phyloP scores from a whole-genome alignment of 208 protist genomes.

The Trypanosoma conorhini region DNA sequence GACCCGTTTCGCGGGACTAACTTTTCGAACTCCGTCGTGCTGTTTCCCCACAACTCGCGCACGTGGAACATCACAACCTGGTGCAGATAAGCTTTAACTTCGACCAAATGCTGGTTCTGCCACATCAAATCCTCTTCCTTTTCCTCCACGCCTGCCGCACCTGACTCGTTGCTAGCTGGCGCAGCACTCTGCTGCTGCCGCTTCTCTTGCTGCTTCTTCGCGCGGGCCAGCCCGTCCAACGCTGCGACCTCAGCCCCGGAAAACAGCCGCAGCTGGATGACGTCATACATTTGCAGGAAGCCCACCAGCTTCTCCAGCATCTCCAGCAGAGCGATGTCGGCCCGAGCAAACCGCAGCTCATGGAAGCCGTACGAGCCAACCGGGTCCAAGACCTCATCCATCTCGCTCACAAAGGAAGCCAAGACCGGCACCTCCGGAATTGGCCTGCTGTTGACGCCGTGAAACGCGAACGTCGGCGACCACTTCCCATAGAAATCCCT shows the following conservation, averaged over 20 bases:
- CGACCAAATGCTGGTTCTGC: conserved; percentile 2
- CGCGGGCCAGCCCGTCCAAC: conserved; percentile 3
- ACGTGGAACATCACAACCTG: conserved; percentile 24
- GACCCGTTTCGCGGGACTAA: background rate
- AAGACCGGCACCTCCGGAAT: background rate
- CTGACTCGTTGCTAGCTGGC: background rate
- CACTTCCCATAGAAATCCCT: conserved; percentile 18
- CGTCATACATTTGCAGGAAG: conserved; percentile 12
- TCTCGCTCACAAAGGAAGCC: conserved; percentile 8
- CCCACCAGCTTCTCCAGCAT: conserved; percentile 24
- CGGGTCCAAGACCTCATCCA: conserved; percentile 18
- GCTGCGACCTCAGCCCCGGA: conserved; percentile 20
- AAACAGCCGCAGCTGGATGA: conserved; percentile 30
- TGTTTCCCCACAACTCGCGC: conserved; percentile 24
- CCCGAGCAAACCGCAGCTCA: background rate
- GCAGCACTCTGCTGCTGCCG: background rate
- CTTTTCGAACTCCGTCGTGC: background rate
- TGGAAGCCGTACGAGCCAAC: conserved; percentile 2
- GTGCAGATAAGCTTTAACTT: conserved; percentile 14
- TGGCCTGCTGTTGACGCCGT: conserved; percentile 10
- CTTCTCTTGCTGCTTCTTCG: background rate
- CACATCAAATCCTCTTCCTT: background rate
- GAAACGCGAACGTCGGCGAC: conserved; percentile 37
- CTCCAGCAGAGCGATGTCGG: conserved; percentile 1
- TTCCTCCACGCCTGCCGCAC: background rate